A percentile compares a stretch with the other conserved stretches of the same genome.
Conservation (phyloP, 2,329 filamentous ascomycete species). For the Colletotrichum echinochloae region DNA sequence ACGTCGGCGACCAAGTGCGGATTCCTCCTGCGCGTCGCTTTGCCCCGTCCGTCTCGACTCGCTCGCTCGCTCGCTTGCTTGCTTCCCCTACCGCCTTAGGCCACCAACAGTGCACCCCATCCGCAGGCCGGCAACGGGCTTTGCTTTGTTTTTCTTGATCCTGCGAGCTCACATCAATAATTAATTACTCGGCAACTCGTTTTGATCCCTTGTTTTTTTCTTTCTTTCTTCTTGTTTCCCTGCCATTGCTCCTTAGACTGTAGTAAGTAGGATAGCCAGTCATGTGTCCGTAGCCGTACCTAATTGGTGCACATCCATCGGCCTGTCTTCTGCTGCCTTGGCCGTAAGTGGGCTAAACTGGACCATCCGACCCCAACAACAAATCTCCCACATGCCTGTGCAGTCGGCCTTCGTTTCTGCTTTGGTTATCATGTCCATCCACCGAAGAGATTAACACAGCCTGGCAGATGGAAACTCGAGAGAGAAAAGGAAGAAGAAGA, state of each 20-base stretch:
- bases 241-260: background rate
- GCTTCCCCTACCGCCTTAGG: background rate
- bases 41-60: slow-evolving; percentile 12
- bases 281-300: too few species aligned
- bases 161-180: background rate
- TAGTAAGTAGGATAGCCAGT: too few species aligned
- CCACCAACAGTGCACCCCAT: background rate
- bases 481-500: too few species aligned
- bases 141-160: slow-evolving; percentile 6
- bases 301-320: background rate
- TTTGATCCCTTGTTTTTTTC: background rate
- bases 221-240: background rate
- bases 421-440: slow-evolving; percentile 12
- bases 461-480: background rate
- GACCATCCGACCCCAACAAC: slow-evolving; percentile 15
- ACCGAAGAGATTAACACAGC: background rate
- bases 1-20: slow-evolving; percentile 7
- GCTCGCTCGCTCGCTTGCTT: background rate
- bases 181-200: background rate
- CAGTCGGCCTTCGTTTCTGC: slow-evolving; percentile 6
- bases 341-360: slow-evolving; percentile 24
- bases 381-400: slow-evolving; percentile 14
- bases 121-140: background rate
- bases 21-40: slow-evolving; percentile 17
- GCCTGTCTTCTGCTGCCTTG: slow-evolving; percentile 5